A percentile compares a stretch with the other conserved stretches of the same genome.
Conservation (phyloP, 352 stramenopile genomes). For the Globisporangium abappressorium region DNA sequence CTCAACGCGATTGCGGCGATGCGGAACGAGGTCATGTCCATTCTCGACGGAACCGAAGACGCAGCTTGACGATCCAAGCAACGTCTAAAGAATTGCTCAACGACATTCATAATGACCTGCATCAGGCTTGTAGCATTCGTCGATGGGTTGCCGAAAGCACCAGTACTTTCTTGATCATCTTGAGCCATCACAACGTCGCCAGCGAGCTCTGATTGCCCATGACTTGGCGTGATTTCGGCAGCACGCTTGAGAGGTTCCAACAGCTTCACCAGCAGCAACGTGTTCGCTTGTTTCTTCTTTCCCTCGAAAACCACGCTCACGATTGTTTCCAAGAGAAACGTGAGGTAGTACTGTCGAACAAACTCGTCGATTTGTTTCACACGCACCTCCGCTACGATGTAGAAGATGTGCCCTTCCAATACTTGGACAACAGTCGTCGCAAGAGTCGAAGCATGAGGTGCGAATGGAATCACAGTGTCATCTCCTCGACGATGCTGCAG, state of each 20-base stretch:
- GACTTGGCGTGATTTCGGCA: constrained; percentile 10
- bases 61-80: constrained; percentile 12
- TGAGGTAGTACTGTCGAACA: constrained; percentile 72
- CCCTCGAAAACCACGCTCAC: constrained; percentile 68
- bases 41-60: constrained; percentile 31
- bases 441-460: constrained; percentile 54
- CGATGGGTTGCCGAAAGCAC: constrained; percentile 18
- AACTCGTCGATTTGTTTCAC: constrained; percentile 52
- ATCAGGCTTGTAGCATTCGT: constrained; percentile 34
- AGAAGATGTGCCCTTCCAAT: constrained; percentile 50
- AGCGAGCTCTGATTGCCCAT: neutral
- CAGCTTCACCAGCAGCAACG: constrained; percentile 63
- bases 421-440: constrained; percentile 41
- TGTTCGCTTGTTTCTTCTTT: constrained; percentile 79
- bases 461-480: constrained; percentile 49
- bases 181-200: constrained; percentile 34
- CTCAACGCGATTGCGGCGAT: constrained; percentile 59
- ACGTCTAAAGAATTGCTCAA: constrained; percentile 26
- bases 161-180: constrained; percentile 15
- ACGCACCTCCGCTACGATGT: constrained; percentile 37
- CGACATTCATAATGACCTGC: constrained; percentile 53
- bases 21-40: constrained; percentile 67
- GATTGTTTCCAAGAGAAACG: constrained; percentile 79
- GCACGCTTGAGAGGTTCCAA: constrained; percentile 36
- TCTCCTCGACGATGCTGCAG: constrained; percentile 67